A percentile compares a stretch with the other conserved stretches of the same genome.
phyloP scores from a whole-genome alignment of 2,329 filamentous ascomycete species.

The Stagonosporopsis rhizophila region DNA sequence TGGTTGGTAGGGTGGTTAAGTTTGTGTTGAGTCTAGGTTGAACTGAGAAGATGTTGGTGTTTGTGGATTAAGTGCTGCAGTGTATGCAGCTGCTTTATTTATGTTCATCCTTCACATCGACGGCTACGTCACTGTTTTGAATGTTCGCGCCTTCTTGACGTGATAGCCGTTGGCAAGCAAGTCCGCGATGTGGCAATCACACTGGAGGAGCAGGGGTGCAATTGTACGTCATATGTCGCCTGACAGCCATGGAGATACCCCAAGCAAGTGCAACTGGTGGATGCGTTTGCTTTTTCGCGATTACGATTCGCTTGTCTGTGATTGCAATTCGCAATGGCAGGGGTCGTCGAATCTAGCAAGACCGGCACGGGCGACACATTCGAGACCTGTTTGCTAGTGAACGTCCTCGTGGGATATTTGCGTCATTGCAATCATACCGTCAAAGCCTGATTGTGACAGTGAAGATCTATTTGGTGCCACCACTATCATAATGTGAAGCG shows the following conservation, averaged over 20 bases:
- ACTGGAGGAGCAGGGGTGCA: background rate
- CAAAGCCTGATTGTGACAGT: background rate
- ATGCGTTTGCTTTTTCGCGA: conserved; percentile 4
- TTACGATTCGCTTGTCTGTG: conserved; percentile 5
- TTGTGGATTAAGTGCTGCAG: conserved; percentile 24
- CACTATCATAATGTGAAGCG: background rate
- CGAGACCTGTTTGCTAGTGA: conserved; percentile 7
- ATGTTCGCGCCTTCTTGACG: conserved; percentile 13
- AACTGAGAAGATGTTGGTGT: background rate
- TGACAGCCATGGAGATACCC: conserved; percentile 5
- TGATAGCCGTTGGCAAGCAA: conserved; percentile 16
- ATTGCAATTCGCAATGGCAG: conserved; percentile 10
- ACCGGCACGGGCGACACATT: background rate
- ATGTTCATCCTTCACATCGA: conserved; percentile 12
- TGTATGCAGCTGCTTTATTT: conserved; percentile 28
- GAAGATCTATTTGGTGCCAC: background rate
- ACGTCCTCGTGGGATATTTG: background rate
- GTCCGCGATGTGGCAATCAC: background rate
- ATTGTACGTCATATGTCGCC: conserved; percentile 14
- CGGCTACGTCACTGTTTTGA: conserved; percentile 35
- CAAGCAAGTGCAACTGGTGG: conserved; percentile 1
- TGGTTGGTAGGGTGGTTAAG: conserved; percentile 24
- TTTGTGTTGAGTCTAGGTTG: conserved; percentile 11
- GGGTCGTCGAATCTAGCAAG: conserved; percentile 8
- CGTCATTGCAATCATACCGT: background rate